Base-by-base conservation (phyloP, 306 rosid genomes). In the Trichosanthes cucumerina region DNA sequence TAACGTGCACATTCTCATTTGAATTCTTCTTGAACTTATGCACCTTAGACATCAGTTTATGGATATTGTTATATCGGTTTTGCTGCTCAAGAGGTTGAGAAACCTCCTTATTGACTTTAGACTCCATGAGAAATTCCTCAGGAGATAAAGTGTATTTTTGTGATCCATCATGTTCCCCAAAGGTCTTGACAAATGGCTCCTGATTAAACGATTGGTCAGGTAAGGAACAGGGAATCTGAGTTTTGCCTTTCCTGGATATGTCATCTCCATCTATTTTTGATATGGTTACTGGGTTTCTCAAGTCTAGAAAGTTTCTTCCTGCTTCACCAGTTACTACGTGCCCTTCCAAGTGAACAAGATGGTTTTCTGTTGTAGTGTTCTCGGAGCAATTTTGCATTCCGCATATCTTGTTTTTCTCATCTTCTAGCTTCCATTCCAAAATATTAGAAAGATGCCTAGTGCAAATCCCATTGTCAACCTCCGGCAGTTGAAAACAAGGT, bases 11-110 rank as follows among this genome's bases (percentile, higher is more conserved):
- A 75, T 69, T 57, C 41, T 63, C 43, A 68, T 70, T 76, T 36
- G 63, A 80, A 69, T 43, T 81, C 78, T 64, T 88, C 84, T 84
- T 87, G 76, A 47, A 49, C 62, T 84, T 84, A 68, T 75, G 80
- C 78, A 62, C 81, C 58, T 38, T 71, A 33, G 82, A 38, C 23
- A 18, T 24, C 82, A 23, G 39, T 52, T 82, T 84, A 80, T 81
- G 83, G 69, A 56, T 79, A 80, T 28, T 80, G 82, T 84, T 85
- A 76, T 65, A 8, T 11, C 72, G 83, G 74, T 78, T 80, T 64
- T 39, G 71, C 65, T 62, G 75, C 58, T 81, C 28, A 41, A 84
- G 76, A 81, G 78, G 70, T 49, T 62, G 72, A 62, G 68, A 76
- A 83, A 43, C 39, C 57, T 76, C 76, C 52, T 80, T 80, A 70